Percentiles rank a stretch among this genome's conserved stretches.
These are phyloP conservation scores for Rhizomucor miehei DNA, from an alignment of 371 early-diverging fungal species.

Conservation along the genomic window DNA sequence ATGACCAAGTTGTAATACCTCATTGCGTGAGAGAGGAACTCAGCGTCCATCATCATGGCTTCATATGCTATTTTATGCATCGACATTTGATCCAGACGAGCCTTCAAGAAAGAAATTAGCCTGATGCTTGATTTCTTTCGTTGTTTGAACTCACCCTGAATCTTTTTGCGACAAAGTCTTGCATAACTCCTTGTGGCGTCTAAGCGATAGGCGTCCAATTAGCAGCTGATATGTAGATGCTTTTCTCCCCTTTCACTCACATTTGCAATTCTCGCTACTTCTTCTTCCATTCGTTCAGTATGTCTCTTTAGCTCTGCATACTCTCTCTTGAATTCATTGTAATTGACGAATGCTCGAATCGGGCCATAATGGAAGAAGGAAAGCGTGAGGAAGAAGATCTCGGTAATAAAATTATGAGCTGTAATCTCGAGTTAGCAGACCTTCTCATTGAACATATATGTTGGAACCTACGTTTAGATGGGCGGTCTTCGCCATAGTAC, in stretches of 20 bases:
- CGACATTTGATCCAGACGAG: conserved; percentile 55
- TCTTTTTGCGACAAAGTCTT: conserved; percentile 53
- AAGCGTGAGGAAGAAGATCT: conserved; percentile 82
- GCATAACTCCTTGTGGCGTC: conserved; percentile 44
- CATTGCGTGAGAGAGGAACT: conserved; percentile 56
- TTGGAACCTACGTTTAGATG: conserved; percentile 11
- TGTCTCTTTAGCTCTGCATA: conserved; percentile 63
- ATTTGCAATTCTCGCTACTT: conserved; percentile 35
- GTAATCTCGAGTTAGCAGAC: neutral
- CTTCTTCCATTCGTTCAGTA: conserved; percentile 49
- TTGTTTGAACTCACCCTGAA: conserved; percentile 34
- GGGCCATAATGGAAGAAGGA: conserved; percentile 80
- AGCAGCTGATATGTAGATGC: neutral
- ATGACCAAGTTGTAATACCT: conserved; percentile 83
- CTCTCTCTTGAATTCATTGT: conserved; percentile 62
- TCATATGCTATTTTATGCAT: conserved; percentile 71
- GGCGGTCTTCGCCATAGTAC: conserved; percentile 31
- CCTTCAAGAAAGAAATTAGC: conserved; percentile 7
- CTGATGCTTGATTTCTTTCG: neutral
- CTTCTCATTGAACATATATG: neutral
- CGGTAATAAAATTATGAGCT: conserved; percentile 81
- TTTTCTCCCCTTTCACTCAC: conserved; percentile 19
- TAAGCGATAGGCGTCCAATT: conserved; percentile 7
- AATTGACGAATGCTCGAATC: conserved; percentile 67
- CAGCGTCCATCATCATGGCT: conserved; percentile 72